Base-by-base conservation (phyloP, 306 rosid genomes). In the Glycine tomentella region DNA sequence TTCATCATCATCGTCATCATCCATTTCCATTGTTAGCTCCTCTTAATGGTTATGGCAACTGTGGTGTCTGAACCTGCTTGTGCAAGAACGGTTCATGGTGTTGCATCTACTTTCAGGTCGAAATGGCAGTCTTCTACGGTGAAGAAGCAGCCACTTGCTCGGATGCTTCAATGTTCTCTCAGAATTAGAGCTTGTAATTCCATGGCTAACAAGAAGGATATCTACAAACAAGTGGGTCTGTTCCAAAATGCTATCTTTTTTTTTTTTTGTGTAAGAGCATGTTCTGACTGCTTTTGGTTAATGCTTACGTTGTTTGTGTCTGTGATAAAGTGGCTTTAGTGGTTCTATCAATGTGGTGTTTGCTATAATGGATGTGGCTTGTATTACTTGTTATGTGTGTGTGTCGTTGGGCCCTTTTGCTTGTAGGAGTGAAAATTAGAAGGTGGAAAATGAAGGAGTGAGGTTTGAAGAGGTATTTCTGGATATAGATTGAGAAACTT, bases 221-320 rank as follows among this genome's bases (percentile, higher is more conserved):
- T 86, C 91, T 86, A 79, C 90, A 82, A 90, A 63, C 97, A 89
- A 87, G 91, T 93, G 83, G 97, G 97, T 93, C 77, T 74, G 87
- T 61, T 80, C 73, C 81, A 69, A 52, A 48, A 75, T 84, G 57
- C 81, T 76, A 9, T 79, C 33, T n/a, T n/a, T n/a, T n/a, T n/a
- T n/a, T 75, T 65, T 75, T 71, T 40, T 77, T 52, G 13, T 76
- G 58, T 55, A 17, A 50, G 57, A 56, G 42, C 74, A 12, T 12
- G 15, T 56, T 0, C 42, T 8, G n/a, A 25, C 25, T 20, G 25
- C 25, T 20, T 82, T 76, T 17, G 68, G 36, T 59, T 76, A n/a
- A 4, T 62, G 36, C 14, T 73, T 20, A 4, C 52, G 36, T 42
- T 0, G 15, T 51, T 67, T 53, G 9, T 51, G 51, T 15, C 10